Percentiles rank a stretch among this genome's conserved stretches.
Conservation (phyloP, 371 early-diverging fungal species). For the Nematocida minor region DNA sequence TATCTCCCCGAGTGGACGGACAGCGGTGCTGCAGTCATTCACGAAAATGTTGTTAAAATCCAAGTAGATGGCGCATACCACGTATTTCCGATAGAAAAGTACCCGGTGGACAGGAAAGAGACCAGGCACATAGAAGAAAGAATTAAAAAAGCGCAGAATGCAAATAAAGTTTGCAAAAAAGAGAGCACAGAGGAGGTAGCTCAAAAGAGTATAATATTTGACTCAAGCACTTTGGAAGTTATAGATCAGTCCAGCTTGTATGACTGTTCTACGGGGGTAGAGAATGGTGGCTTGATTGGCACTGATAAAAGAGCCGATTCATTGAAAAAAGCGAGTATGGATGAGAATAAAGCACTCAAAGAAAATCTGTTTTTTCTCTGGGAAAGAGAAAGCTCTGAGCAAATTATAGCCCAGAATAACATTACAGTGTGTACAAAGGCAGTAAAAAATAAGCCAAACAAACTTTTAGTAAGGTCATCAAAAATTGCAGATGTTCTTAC, state of each 20-base stretch:
- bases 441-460: neutral
- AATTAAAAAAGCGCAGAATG: neutral
- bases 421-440: neutral
- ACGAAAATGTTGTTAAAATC: neutral
- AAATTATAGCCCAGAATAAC: neutral
- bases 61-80: neutral
- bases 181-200: neutral
- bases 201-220: no score
- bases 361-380: constrained; percentile 29
- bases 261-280: no score
- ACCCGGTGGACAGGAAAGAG: neutral
- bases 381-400: constrained; percentile 18
- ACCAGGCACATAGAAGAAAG: neutral
- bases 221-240: no score
- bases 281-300: neutral
- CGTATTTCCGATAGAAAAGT: constrained; percentile 6
- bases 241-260: no score
- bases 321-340: neutral
- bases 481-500: neutral
- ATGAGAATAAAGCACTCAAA: neutral
- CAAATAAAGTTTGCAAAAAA: neutral
- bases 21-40: neutral
- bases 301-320: no score
- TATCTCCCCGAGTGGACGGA: constrained; percentile 32
- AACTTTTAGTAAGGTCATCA: neutral